phyloP scores from a whole-genome alignment of 164 flowering plant genomes.

The Umbellularia californica region DNA sequence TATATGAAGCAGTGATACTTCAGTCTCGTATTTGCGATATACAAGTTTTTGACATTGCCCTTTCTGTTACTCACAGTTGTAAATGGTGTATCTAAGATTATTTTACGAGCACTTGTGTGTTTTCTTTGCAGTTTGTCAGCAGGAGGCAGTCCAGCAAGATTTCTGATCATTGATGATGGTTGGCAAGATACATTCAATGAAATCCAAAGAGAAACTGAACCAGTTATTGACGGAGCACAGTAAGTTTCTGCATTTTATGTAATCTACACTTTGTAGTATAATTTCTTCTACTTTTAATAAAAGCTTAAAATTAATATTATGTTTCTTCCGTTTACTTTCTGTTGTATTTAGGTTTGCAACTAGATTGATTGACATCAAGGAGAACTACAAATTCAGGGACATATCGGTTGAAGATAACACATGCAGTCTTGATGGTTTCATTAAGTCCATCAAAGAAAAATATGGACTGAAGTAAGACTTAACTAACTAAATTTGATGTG shows the following conservation, averaged over 20 bases:
- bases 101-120: not conserved
- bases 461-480: slow-evolving; percentile 52
- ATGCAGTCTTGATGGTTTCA: slow-evolving; percentile 35
- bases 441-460: slow-evolving; percentile 43
- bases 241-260: slow-evolving; percentile 21
- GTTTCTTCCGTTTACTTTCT: not conserved
- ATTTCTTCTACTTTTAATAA: not conserved
- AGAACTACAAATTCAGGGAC: slow-evolving; percentile 52
- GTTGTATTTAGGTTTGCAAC: slow-evolving; percentile 48
- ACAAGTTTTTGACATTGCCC: no score
- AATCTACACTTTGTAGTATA: not conserved
- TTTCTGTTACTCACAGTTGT: no score
- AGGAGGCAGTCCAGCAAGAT: slow-evolving; percentile 66
- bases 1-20: not conserved
- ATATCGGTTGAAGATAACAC: slow-evolving; percentile 21
- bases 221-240: slow-evolving; percentile 49
- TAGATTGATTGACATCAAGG: slow-evolving; percentile 59
- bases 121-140: slow-evolving; percentile 31
- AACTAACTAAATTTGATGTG: not conserved
- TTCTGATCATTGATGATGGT: slow-evolving; percentile 76
- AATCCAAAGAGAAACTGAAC: slow-evolving; percentile 44
- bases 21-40: no score
- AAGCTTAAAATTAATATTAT: not conserved
- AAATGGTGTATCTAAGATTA: no score
- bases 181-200: slow-evolving; percentile 71